A percentile compares a stretch with the other conserved stretches of the same genome.
Evolutionary conservation across 441 rosid species (phyloP).

Genomic region (Codiaeum variegatum): DNA sequence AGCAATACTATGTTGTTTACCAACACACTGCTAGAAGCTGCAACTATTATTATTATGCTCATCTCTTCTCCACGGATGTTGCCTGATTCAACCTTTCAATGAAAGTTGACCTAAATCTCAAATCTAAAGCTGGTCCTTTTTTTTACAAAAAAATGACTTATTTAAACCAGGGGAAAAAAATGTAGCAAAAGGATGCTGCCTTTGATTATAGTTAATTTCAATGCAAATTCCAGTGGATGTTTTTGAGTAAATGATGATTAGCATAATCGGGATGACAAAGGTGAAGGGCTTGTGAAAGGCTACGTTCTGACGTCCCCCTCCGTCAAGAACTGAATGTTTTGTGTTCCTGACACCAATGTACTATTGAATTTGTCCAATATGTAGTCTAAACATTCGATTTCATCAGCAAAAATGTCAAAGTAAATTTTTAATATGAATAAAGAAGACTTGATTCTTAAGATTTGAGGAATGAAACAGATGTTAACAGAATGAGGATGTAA

Average conservation of each 20-base stretch:
- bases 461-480: too few species aligned
- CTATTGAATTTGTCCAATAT: too few species aligned
- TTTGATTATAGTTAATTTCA: neutral
- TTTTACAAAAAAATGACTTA: neutral
- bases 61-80: neutral
- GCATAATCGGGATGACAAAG: neutral
- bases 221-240: neutral
- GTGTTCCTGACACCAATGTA: neutral
- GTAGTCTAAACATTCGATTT: too few species aligned
- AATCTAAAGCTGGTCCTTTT: neutral
- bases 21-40: neutral
- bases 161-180: neutral
- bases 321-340: neutral
- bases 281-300: neutral
- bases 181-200: neutral
- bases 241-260: neutral
- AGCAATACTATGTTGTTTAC: neutral
- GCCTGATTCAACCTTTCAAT: neutral
- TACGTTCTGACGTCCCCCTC: neutral
- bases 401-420: too few species aligned
- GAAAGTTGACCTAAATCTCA: constrained; percentile 5
- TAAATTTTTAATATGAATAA: too few species aligned
- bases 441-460: too few species aligned
- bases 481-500: neutral
- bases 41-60: constrained; percentile 1